Base-by-base conservation (phyloP, 2,329 filamentous ascomycete genomes). In the Hypoxylon sp. region DNA sequence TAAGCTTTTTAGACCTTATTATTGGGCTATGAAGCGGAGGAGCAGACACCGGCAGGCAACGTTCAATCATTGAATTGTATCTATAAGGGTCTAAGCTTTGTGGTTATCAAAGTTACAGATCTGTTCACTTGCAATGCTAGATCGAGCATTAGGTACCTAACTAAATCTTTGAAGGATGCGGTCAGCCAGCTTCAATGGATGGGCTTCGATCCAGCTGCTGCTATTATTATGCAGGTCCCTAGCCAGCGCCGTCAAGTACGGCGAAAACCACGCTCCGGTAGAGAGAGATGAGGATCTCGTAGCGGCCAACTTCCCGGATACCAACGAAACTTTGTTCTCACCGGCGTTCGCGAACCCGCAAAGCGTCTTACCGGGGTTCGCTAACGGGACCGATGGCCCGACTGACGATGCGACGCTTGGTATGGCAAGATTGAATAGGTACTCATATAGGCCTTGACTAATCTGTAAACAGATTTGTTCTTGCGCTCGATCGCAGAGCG, bases 381-480 rank as follows among this genome's bases (percentile, higher is more conserved):
- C 53, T 6, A 71, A 75, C 42, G 75, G 74, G 8, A 73, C 72
- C 2, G 71, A 74, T 33, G 73, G 74, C 1, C 75, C 75, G 8
- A 77, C 75, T 16, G 72, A 74, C 28, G 70, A 75, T 64, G 63
- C 59, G 8, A 73, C 72, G 1, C 70, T 76, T 16, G 74, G 75
- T 76, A 53, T 4, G 70, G 72, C 12, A 16, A 24, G 1, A 48
- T 5, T 11, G 30, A 11, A 16, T 1, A n/a, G n/a, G n/a, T n/a
- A 32, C 14, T 33, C 22, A 32, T 32, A 22, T 12, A 20, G 7
- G 5, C 4, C 28, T 33, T 33, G 26, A 6, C 52, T 38, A 26
- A 46, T 5, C 1, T 33, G 5, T 1, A 26, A 18, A 0, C 16
- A 77, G 74, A 76, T 38, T 51, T 61, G 8, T 77, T 74, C 45